These are phyloP conservation scores for Amesomyces nigricolor DNA, from an alignment of 2,329 filamentous ascomycete genomes.

Conservation along the genomic window DNA sequence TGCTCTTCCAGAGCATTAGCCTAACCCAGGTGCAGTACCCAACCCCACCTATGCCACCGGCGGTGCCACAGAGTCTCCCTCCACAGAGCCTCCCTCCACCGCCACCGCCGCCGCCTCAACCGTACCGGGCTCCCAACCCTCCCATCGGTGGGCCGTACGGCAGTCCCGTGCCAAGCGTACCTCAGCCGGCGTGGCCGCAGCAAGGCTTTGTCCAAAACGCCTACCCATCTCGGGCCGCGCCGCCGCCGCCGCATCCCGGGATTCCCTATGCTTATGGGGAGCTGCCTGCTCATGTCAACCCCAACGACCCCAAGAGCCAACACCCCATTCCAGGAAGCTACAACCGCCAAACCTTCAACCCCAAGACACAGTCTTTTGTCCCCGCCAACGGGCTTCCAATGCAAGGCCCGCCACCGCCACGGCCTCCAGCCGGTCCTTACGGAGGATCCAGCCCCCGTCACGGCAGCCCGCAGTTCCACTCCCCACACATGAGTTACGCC, in stretches of 20 bases:
- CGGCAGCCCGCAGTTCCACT: constrained; percentile 48
- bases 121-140: constrained; percentile 34
- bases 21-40: constrained; percentile 31
- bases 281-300: constrained; percentile 62
- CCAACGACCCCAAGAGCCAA: constrained; percentile 67
- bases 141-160: constrained; percentile 32
- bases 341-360: constrained; percentile 83
- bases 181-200: constrained; percentile 35
- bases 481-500: constrained; percentile 46
- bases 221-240: constrained; percentile 26
- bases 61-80: constrained; percentile 20
- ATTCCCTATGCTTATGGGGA: constrained; percentile 74
- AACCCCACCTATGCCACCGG: constrained; percentile 28
- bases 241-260: constrained; percentile 27
- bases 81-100: not conserved
- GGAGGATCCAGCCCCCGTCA: constrained; percentile 45
- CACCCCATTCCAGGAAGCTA: constrained; percentile 78
- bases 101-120: constrained; percentile 23
- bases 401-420: constrained; percentile 38
- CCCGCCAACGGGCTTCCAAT: constrained; percentile 54
- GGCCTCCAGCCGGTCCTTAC: constrained; percentile 39
- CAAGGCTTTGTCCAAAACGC: constrained; percentile 29
- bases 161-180: constrained; percentile 31
- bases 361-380: constrained; percentile 87
- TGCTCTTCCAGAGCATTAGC: not conserved